phyloP scores from a whole-genome alignment of 2,329 filamentous ascomycete species.

The Septoria linicola region DNA sequence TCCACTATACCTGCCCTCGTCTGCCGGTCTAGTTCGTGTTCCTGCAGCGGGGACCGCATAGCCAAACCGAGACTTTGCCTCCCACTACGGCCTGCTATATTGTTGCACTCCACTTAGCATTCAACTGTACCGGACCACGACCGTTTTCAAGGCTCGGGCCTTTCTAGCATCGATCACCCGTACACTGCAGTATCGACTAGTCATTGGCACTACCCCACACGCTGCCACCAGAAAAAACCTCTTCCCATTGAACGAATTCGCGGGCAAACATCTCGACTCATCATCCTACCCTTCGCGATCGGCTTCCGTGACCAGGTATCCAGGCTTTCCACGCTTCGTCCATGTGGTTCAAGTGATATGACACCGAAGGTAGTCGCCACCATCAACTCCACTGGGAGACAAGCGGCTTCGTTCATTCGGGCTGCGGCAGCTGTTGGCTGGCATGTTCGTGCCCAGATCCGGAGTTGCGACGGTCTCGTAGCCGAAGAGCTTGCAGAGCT shows the following conservation, averaged over 20 bases:
- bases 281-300: not conserved
- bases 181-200: constrained; percentile 8
- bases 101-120: not conserved
- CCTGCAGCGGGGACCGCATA: constrained; percentile 12
- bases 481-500: constrained; percentile 80
- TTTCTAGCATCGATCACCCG: constrained; percentile 8
- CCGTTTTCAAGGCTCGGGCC: constrained; percentile 7
- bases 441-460: constrained; percentile 86
- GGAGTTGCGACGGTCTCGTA: constrained; percentile 82
- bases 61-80: constrained; percentile 1
- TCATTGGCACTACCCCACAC: constrained; percentile 15
- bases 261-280: not conserved
- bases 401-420: constrained; percentile 91
- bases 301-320: not conserved
- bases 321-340: constrained; percentile 2
- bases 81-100: not conserved
- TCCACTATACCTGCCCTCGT: not conserved
- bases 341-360: constrained; percentile 33
- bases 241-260: not conserved
- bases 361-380: constrained; percentile 77
- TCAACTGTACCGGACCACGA: constrained; percentile 2
- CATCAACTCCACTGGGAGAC: constrained; percentile 92
- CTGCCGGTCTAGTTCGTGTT: not conserved
- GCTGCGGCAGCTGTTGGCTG: constrained; percentile 93
- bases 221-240: constrained; percentile 12